Percentiles rank a stretch among this genome's conserved stretches.
Evolutionary conservation across 129 eudicot genomes (phyloP).

Genomic region (Ambrosia artemisiifolia): DNA sequence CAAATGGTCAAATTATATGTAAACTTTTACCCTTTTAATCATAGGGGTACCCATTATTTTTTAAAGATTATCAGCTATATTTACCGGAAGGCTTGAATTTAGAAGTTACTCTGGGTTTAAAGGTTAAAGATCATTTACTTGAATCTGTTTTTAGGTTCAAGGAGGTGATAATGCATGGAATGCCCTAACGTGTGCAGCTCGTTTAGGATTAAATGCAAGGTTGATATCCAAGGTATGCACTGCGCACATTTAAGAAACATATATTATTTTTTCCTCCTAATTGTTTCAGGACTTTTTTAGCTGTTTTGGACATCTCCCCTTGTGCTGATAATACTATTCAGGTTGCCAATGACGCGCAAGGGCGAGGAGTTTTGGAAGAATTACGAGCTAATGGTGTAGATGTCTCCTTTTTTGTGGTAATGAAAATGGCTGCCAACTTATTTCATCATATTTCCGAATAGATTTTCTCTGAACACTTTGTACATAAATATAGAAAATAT

Average conservation of each 20-base stretch:
- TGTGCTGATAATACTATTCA: slow-evolving; percentile 23
- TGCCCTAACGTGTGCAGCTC: slow-evolving; percentile 95
- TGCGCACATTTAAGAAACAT: slow-evolving; percentile 5
- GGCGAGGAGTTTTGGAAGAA: slow-evolving; percentile 75
- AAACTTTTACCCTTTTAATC: neutral
- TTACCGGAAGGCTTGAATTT: neutral
- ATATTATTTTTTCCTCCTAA: neutral
- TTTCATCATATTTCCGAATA: neutral
- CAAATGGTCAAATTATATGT: neutral
- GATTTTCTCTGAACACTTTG: neutral
- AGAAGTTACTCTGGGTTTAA: slow-evolving; percentile 6
- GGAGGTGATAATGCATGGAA: slow-evolving; percentile 97
- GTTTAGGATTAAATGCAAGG: slow-evolving; percentile 78
- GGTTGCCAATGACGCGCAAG: slow-evolving; percentile 92
- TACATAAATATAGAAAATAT: neutral
- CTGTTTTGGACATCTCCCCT: neutral
- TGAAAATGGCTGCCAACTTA: neutral
- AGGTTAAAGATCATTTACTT: slow-evolving; percentile 6
- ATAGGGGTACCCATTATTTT: neutral
- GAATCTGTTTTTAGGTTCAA: slow-evolving; percentile 56
- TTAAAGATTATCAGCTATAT: neutral
- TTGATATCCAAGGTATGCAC: slow-evolving; percentile 71
- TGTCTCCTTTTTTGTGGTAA: slow-evolving; percentile 75
- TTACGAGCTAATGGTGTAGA: slow-evolving; percentile 83
- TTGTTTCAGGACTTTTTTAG: neutral